Evolutionary conservation across 345 rosid genomes (phyloP).

Genomic region (Kernera saxatilis): DNA sequence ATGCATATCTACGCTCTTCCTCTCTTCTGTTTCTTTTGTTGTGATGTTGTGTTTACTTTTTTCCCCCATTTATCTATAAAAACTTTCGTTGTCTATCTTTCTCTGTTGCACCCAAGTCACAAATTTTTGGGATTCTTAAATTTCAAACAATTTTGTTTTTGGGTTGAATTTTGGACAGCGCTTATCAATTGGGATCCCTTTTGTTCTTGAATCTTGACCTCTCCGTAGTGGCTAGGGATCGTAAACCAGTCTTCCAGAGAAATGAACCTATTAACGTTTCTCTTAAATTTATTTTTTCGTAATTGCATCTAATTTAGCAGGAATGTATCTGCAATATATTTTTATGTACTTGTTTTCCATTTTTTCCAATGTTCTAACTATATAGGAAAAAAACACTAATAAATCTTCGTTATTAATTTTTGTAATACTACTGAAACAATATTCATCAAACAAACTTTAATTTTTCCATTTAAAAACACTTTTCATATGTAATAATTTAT

Average conservation of each 20-base stretch:
- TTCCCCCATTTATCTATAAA: neutral
- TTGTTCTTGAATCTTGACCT: neutral
- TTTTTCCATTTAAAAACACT: too few relatives aligned
- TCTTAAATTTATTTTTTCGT: too few relatives aligned
- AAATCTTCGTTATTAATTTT: too few relatives aligned
- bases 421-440: too few relatives aligned
- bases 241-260: neutral
- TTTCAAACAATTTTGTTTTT: neutral
- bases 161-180: neutral
- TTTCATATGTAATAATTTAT: too few relatives aligned
- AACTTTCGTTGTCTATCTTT: neutral
- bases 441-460: too few relatives aligned
- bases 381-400: too few relatives aligned
- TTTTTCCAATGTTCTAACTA: too few relatives aligned
- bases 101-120: neutral
- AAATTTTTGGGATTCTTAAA: neutral
- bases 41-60: constrained; percentile 2
- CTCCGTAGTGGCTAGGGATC: neutral
- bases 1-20: constrained; percentile 13
- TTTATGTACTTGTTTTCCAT: too few relatives aligned
- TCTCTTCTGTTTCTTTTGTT: constrained; percentile 1
- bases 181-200: neutral
- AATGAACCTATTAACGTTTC: too few relatives aligned
- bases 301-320: too few relatives aligned
- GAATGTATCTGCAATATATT: too few relatives aligned